phyloP scores from a whole-genome alignment of 148 eudicot genomes.

The Agrostemma githago region DNA sequence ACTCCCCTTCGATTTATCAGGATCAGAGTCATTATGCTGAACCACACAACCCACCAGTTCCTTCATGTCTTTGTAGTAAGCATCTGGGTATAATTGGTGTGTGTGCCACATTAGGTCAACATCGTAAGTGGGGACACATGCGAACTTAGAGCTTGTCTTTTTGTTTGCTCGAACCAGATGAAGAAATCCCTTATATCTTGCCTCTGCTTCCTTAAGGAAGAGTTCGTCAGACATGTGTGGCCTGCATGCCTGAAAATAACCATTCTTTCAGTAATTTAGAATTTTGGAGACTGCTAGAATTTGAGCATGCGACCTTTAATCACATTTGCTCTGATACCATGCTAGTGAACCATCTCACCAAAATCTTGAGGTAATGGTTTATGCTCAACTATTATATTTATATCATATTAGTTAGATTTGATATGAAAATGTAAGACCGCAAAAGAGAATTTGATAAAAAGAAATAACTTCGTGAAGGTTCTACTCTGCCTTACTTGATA shows the following conservation, averaged over 20 bases:
- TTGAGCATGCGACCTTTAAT: no score
- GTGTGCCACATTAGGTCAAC: constrained; percentile 97
- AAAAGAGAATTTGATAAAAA: no score
- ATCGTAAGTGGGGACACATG: constrained; percentile 88
- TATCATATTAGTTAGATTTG: no score
- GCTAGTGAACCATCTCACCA: no score
- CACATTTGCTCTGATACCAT: no score
- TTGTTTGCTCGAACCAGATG: constrained; percentile 72
- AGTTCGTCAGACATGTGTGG: constrained; percentile 56
- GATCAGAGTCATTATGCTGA: constrained; percentile 86
- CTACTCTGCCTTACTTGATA: constrained; percentile 53
- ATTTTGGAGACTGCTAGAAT: no score
- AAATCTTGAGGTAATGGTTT: no score
- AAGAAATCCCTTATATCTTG: constrained; percentile 91
- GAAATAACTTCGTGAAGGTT: no score
- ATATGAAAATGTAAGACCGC: no score
- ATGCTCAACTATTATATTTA: no score
- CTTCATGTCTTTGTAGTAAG: constrained; percentile 60
- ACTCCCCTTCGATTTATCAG: constrained; percentile 83
- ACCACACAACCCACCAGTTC: constrained; percentile 63
- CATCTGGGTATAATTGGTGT: constrained; percentile 70
- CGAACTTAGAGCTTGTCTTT: constrained; percentile 45
- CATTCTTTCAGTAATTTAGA: background rate
- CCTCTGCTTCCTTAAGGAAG: constrained; percentile 75
- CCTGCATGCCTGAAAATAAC: constrained; percentile 55